Evolutionary conservation across 75 land plant species (phyloP), one percentile per base, ranked within the genome.

Genomic region (Ceratopteris richardii): DNA sequence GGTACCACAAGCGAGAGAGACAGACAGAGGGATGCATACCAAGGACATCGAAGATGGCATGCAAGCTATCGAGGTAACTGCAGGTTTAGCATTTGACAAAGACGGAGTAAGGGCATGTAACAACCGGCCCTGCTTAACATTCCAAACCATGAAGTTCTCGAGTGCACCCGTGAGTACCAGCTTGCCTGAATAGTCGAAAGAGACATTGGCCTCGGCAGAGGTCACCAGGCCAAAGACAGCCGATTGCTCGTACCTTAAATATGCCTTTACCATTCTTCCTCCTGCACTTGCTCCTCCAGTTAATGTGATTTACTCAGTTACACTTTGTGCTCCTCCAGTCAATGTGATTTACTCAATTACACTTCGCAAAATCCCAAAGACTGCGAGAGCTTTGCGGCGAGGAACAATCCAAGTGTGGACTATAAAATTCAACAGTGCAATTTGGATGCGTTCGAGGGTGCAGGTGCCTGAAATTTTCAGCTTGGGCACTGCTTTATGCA

Each of bases 191-290:
- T 59, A 66, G 60, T 95, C 93, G 64, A 73, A 95, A 41, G 71
- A 27, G 27, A 95, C 77, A 63, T 92, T 87, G 31, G 84, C 65
- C 16, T 87, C 88, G 0, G 61, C 55, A 10, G 92, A 84, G 2
- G 67, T 82, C 51, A 95, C 84, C 13, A 95, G 82, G 18, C 99
- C 99, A 51, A 95, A 82, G 9, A 66, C 58, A 51, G 81, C 70
- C 29, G 70, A 68, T 17, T 82, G 74, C 81, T 90, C 97, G 75
- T 95, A 95, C 25, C 99, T 66, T 21, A 95, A 80, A 63, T 95
- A 95, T 1, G 92, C 58, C 69, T 95, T 95, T 86, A 90, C 99
- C 99, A 95, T 95, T 13, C 19, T 29, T 31, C 30, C n/a, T n/a
- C n/a, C n/a, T n/a, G n/a, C n/a, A n/a, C n/a, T n/a, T n/a, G n/a